Percentiles rank a stretch among this genome's conserved stretches.
Conservation (phyloP, 371 early-diverging fungal species). For the Fennellomyces sp. region DNA sequence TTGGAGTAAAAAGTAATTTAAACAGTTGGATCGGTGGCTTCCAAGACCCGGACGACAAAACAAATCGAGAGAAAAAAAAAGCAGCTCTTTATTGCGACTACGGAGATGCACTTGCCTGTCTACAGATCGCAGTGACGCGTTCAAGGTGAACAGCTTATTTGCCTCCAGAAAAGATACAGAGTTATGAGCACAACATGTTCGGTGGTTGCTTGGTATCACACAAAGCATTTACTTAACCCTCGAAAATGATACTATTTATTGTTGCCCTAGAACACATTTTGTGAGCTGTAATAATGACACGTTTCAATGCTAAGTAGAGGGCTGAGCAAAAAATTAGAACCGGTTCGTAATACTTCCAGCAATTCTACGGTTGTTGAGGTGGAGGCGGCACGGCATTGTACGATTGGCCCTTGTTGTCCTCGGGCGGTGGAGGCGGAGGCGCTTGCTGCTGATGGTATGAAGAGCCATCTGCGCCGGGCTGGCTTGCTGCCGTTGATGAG, state of each 20-base stretch:
- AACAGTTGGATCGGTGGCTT: no score
- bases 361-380: neutral
- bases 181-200: neutral
- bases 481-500: slow-evolving; percentile 11
- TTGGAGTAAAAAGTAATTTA: no score
- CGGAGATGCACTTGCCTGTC: no score
- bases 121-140: no score
- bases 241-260: neutral
- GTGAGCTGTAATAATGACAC: slow-evolving; percentile 8
- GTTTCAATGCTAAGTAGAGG: neutral
- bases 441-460: slow-evolving; percentile 7
- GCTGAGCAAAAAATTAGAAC: neutral
- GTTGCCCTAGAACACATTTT: slow-evolving; percentile 3
- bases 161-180: neutral
- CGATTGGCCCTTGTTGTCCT: slow-evolving; percentile 4
- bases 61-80: no score
- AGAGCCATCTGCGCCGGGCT: neutral
- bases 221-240: neutral
- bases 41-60: no score
- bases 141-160: no score
- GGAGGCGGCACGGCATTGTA: slow-evolving; percentile 22
- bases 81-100: no score
- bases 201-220: neutral
- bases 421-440: slow-evolving; percentile 19
- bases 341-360: neutral